Conservation (phyloP, 2,329 filamentous ascomycete species). For the Boeremia lycopersici region DNA sequence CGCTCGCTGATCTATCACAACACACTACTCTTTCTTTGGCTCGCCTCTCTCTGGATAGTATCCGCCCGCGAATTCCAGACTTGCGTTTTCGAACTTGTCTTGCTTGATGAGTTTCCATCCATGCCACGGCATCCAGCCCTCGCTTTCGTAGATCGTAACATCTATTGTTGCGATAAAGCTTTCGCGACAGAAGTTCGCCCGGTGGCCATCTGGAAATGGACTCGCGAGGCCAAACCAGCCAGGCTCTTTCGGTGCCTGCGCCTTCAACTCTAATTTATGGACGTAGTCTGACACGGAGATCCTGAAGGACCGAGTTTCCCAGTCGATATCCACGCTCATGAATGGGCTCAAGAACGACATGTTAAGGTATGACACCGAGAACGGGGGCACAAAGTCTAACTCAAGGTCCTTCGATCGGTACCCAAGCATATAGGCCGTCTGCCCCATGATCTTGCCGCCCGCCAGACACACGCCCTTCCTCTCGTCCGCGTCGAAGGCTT, state of each 20-base stretch:
- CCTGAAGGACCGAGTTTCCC: constrained; percentile 48
- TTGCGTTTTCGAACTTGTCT: constrained; percentile 51
- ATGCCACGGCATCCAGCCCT: constrained; percentile 41
- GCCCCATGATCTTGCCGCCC: constrained; percentile 43
- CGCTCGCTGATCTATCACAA: no score
- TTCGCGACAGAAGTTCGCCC: constrained; percentile 53
- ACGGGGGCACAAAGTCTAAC: constrained; percentile 54
- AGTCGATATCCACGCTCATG: constrained; percentile 50
- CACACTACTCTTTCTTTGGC: constrained; percentile 32
- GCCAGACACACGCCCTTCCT: constrained; percentile 39
- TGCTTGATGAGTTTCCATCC: constrained; percentile 49
- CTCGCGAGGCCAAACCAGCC: constrained; percentile 54
- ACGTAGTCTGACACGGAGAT: constrained; percentile 48
- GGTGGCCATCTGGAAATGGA: constrained; percentile 55
- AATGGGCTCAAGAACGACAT: constrained; percentile 49
- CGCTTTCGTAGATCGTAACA: constrained; percentile 50
- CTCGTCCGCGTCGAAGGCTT: constrained; percentile 30
- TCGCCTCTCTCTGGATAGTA: constrained; percentile 54
- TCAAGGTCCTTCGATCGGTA: constrained; percentile 48
- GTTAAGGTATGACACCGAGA: constrained; percentile 42
- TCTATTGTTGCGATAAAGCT: constrained; percentile 55
- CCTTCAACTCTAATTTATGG: constrained; percentile 50
- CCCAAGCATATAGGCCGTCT: constrained; percentile 54
- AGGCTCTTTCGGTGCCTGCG: constrained; percentile 48
- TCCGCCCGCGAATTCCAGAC: constrained; percentile 57